A percentile compares a stretch with the other conserved stretches of the same genome.
These are phyloP conservation scores for Erysimum cheiranthoides DNA, from an alignment of 345 rosid species.

Conservation along the genomic window DNA sequence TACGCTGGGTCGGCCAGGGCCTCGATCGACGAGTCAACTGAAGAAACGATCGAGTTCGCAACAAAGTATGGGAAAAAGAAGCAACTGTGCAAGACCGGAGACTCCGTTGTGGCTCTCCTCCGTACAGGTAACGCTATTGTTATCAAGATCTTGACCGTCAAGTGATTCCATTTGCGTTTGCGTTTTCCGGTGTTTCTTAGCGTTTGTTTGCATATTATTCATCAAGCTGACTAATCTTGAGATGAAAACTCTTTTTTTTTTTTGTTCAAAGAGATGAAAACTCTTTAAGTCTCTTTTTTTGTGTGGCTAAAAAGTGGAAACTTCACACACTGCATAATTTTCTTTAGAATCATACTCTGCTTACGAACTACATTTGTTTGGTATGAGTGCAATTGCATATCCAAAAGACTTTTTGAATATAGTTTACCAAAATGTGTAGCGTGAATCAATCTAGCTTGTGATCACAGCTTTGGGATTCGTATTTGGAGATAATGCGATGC, in stretches of 20 bases:
- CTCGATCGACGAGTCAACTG: conserved; percentile 84
- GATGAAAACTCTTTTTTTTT: conserved; percentile 30
- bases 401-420: background rate
- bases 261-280: conserved; percentile 41
- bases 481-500: conserved; percentile 12
- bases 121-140: conserved; percentile 84
- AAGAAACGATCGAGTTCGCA: conserved; percentile 83
- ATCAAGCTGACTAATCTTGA: conserved; percentile 31
- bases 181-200: background rate
- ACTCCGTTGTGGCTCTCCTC: conserved; percentile 87
- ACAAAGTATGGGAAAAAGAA: conserved; percentile 63
- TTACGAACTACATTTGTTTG: background rate
- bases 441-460: conserved; percentile 4
- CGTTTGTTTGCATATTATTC: conserved; percentile 22
- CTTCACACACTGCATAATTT: background rate
- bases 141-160: conserved; percentile 87
- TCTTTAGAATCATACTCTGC: background rate
- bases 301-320: background rate
- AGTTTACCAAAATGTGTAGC: background rate
- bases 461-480: background rate
- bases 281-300: background rate
- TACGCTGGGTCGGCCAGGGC: conserved; percentile 93
- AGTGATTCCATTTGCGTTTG: conserved; percentile 41
- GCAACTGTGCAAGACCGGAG: conserved; percentile 77
- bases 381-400: background rate